Evolutionary conservation across 2,329 filamentous ascomycete genomes (phyloP), one percentile per base, ranked within the genome.

Genomic region (Biscogniauxia marginata): DNA sequence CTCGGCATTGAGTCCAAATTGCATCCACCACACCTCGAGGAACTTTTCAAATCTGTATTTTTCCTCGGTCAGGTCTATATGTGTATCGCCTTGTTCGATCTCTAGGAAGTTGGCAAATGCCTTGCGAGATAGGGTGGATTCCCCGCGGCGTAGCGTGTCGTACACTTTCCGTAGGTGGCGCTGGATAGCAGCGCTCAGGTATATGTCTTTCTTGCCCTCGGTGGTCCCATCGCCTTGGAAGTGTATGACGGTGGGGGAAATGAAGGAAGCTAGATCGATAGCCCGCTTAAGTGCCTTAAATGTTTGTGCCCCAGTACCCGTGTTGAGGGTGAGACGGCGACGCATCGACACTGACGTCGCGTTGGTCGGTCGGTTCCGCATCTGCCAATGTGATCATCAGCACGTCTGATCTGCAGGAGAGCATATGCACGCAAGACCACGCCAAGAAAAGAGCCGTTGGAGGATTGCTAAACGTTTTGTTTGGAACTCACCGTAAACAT

Each of bases 21-120:
- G 62, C 45, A 73, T 69, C 62, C 73, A 74, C 78, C 79, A 82
- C 19, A 74, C 67, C 61, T 75, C 78, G 21, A 83, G 73, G 56
- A 85, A 85, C 34, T 82, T 75, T 45, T 77, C 74, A 16, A 77
- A 72, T 3, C 62, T 70, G 65, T 82, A 84, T 2, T 64, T 64
- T 3, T 80, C 74, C 45, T 75, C 71, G 16, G 69, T 66, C 11
- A 77, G 52, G 3, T 67, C 60, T 3, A 74, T 63, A 4, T 64
- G 57, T 11, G 58, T 49, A 53, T 83, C 79, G 25, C 77, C 77
- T 63, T 87, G 84, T 1, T 73, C 73, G 1, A 70, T 65, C 34
- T 73, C 70, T n/a, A 87, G 67, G 66, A 86, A 87, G 4, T 64
- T 63, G 24, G 69, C 64, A 53, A 86, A 77, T 25, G 72, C 71